These are phyloP conservation scores for Tylopilus rubrobrunneus DNA, from an alignment of 768 basidiomycete genomes.

Conservation along the genomic window DNA sequence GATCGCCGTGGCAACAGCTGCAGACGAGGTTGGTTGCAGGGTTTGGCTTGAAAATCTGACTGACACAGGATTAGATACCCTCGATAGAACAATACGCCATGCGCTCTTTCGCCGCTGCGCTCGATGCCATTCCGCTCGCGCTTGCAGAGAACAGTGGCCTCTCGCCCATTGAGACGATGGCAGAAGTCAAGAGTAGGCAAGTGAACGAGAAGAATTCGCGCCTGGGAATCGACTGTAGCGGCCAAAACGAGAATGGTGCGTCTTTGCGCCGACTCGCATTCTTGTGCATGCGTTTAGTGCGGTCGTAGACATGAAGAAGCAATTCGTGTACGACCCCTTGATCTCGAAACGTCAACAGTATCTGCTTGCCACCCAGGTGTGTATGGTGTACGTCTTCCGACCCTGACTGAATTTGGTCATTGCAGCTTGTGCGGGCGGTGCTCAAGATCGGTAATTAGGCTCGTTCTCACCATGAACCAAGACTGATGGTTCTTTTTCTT, in stretches of 20 bases:
- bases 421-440: conserved; percentile 76
- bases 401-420: conserved; percentile 1
- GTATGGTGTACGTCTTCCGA: conserved; percentile 12
- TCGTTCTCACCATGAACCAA: neutral
- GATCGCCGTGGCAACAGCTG: conserved; percentile 89
- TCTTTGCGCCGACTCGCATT: conserved; percentile 2
- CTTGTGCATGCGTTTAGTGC: neutral
- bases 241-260: conserved; percentile 81
- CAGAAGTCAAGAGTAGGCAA: conserved; percentile 92
- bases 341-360: conserved; percentile 98
- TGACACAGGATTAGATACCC: conserved; percentile 58
- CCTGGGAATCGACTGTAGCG: conserved; percentile 91
- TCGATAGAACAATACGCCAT: conserved; percentile 99
- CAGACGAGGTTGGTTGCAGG: conserved; percentile 68
- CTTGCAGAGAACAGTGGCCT: conserved; percentile 97
- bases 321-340: conserved; percentile 94
- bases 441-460: conserved; percentile 73
- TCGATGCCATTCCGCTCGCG: conserved; percentile 94
- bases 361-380: conserved; percentile 90
- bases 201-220: conserved; percentile 78
- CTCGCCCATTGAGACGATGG: conserved; percentile 94
- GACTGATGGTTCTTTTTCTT: conserved; percentile 2
- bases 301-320: conserved; percentile 87
- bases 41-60: neutral
- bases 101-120: conserved; percentile 95